Evolutionary conservation across 306 rosid species (phyloP).

Genomic region (Sechiopsis laciniata): DNA sequence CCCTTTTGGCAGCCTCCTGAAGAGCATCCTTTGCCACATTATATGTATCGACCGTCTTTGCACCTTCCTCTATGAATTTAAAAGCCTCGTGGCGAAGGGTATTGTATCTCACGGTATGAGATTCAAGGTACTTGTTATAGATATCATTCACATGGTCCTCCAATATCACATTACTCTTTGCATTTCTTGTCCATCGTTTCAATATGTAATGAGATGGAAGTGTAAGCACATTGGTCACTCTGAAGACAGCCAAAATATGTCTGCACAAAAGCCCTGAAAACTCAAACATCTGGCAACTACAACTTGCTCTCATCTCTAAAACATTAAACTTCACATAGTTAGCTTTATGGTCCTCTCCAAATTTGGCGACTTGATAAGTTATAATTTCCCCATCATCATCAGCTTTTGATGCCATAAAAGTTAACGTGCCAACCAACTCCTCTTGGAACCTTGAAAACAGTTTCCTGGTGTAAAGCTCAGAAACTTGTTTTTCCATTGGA

Average conservation of each 20-base stretch:
- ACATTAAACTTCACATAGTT: constrained; percentile 76
- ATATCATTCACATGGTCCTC: constrained; percentile 71
- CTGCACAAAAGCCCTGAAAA: constrained; percentile 98
- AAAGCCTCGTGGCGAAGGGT: constrained; percentile 80
- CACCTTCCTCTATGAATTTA: constrained; percentile 81
- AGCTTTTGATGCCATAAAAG: constrained; percentile 77
- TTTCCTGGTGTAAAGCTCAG: constrained; percentile 83
- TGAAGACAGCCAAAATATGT: constrained; percentile 90
- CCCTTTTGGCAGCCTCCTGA: constrained; percentile 64
- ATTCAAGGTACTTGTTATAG: constrained; percentile 81
- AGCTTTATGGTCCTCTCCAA: constrained; percentile 86
- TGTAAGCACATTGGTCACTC: constrained; percentile 95
- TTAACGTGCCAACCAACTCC: constrained; percentile 90
- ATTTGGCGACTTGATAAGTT: constrained; percentile 83
- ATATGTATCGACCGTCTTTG: constrained; percentile 58
- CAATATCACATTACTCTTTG: constrained; percentile 81
- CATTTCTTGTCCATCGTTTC: constrained; percentile 98
- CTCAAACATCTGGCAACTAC: constrained; percentile 99
- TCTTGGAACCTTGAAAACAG: constrained; percentile 86
- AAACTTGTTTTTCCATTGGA: constrained; percentile 97
- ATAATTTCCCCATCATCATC: constrained; percentile 78
- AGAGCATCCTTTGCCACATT: constrained; percentile 63
- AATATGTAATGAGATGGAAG: constrained; percentile 88
- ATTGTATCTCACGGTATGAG: constrained; percentile 90
- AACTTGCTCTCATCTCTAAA: constrained; percentile 75